Conservation (phyloP, 495 filamentous ascomycete genomes). For the Annulohypoxylon moriforme region DNA sequence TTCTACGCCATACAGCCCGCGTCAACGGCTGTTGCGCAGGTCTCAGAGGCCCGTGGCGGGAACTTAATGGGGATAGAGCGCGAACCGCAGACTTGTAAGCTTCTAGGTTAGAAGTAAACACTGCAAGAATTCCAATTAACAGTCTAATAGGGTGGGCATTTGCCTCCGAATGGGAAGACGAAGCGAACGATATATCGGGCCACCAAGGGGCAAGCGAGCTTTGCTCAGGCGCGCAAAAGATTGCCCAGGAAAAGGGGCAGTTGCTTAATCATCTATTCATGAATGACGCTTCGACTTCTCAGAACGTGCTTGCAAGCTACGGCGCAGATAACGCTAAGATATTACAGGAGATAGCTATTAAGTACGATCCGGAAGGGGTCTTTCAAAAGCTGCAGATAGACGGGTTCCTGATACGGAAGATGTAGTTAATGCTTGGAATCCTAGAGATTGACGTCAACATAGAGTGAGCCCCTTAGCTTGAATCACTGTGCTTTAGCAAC, state of each 20-base stretch:
- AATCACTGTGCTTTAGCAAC: neutral
- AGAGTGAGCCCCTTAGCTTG: neutral
- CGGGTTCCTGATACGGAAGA: slow-evolving; percentile 7
- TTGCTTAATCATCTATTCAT: slow-evolving; percentile 9
- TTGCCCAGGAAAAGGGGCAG: slow-evolving; percentile 6
- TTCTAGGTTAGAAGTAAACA: neutral
- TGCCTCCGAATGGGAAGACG: slow-evolving; percentile 9
- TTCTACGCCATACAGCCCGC: slow-evolving; percentile 9
- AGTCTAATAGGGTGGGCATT: slow-evolving; percentile 12
- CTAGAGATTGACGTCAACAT: too few species aligned
- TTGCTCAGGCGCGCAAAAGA: neutral
- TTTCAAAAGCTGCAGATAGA: slow-evolving; percentile 16
- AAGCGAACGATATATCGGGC: neutral
- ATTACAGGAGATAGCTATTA: neutral
- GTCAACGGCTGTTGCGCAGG: neutral
- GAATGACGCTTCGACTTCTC: slow-evolving; percentile 5
- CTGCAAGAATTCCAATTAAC: neutral
- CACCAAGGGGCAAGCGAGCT: neutral
- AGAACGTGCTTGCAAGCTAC: slow-evolving; percentile 8
- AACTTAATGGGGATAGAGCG: slow-evolving; percentile 14
- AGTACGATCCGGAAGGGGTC: slow-evolving; percentile 11
- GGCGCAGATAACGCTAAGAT: slow-evolving; percentile 1
- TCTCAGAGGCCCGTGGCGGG: neutral
- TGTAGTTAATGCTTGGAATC: too few species aligned
- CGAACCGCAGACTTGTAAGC: slow-evolving; percentile 9